phyloP scores from a whole-genome alignment of 2,329 filamentous ascomycete genomes.

The Fusarium begoniae region DNA sequence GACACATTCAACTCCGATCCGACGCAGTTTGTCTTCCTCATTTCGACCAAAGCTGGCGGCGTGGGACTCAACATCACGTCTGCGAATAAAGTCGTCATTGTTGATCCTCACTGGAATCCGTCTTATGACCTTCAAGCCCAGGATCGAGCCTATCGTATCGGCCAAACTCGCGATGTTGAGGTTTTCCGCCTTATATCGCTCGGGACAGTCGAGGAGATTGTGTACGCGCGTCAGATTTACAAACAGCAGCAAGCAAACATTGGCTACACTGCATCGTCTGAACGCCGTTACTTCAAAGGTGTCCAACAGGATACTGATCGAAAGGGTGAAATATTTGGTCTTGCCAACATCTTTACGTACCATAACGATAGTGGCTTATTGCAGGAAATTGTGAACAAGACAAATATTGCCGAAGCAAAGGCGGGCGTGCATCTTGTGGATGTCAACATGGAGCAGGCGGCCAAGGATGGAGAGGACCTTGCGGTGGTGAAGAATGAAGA shows the following conservation, averaged over 20 bases:
- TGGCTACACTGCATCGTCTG: constrained; percentile 90
- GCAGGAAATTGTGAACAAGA: constrained; percentile 97
- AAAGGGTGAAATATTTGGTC: constrained; percentile 93
- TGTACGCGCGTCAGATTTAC: constrained; percentile 97
- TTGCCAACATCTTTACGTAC: constrained; percentile 86
- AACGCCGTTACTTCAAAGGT: constrained; percentile 94
- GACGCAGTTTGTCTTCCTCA: constrained; percentile 91
- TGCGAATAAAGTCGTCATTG: constrained; percentile 96
- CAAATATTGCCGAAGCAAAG: constrained; percentile 92
- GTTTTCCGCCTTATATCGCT: constrained; percentile 91
- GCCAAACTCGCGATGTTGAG: constrained; percentile 91
- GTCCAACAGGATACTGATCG: constrained; percentile 84
- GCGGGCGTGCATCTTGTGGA: constrained; percentile 84
- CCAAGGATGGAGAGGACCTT: constrained; percentile 61
- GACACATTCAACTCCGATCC: constrained; percentile 92
- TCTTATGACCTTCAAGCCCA: constrained; percentile 95
- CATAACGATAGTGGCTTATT: constrained; percentile 82
- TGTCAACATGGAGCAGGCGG: constrained; percentile 73
- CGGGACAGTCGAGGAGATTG: constrained; percentile 95
- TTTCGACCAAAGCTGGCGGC: constrained; percentile 92
- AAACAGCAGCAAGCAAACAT: constrained; percentile 99
- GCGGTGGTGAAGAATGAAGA: constrained; percentile 57
- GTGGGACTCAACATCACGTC: constrained; percentile 96
- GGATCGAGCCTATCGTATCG: constrained; percentile 95
- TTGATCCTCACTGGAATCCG: constrained; percentile 98